phyloP scores from a whole-genome alignment of 139 green algal species.

The Chlorella sp. region DNA sequence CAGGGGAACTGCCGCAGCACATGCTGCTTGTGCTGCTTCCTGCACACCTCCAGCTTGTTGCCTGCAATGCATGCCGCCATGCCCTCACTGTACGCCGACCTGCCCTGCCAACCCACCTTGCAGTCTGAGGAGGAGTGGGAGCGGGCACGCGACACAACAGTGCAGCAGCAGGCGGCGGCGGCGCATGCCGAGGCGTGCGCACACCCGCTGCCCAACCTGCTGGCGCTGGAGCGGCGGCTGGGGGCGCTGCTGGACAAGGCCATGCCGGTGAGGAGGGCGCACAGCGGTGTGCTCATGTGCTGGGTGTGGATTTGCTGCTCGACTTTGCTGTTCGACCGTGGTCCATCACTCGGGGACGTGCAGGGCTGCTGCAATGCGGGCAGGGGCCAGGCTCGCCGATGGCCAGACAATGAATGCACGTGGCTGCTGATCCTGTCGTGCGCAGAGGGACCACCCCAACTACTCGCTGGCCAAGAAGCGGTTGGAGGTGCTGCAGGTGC shows the following conservation, averaged over 20 bases:
- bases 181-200: neutral
- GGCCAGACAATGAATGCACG: no score
- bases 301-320: no score
- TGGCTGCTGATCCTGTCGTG: no score
- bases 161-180: neutral
- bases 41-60: no score
- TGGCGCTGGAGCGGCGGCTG: neutral
- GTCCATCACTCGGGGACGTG: no score
- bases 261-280: neutral
- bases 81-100: no score
- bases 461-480: neutral
- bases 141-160: conserved; percentile 9
- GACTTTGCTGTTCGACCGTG: no score
- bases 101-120: neutral
- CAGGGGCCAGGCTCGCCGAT: no score
- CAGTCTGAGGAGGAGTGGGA: conserved; percentile 44
- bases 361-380: no score
- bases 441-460: conserved; percentile 24
- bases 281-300: no score
- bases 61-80: neutral
- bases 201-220: conserved; percentile 1
- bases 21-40: no score
- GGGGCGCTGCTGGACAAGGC: conserved; percentile 2
- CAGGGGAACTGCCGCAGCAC: no score
- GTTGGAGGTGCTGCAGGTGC: conserved; percentile 29